Evolutionary conservation across 352 stramenopile genomes (phyloP), one percentile per base, ranked within the genome.

Genomic region (Globisporangium spinosum): DNA sequence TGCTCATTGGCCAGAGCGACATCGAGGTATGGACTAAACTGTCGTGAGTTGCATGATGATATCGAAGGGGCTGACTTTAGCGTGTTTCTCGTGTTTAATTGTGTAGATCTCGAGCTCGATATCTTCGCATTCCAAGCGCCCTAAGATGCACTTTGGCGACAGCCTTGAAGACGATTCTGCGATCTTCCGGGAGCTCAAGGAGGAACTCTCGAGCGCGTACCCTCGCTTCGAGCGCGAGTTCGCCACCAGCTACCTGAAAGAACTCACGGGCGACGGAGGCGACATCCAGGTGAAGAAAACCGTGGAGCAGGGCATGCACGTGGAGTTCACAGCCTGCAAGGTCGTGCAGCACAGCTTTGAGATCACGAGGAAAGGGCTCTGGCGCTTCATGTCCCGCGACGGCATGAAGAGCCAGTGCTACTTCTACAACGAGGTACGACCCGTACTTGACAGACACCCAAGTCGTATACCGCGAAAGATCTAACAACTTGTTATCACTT

Each of bases 321-420:
- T 81, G 43, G 69, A 84, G 25, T 80, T 78, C 9, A 64, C 71
- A 12, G 69, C 76, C 17, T 72, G 64, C 51, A 74, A 73, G 22
- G 65, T 76, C 59, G 35, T 87, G 38, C 75, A 70, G 6, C 82
- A 80, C 32, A 71, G 76, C 54, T 40, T 81, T 2, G 43, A 66
- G 7, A 68, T 73, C 5, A 72, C 75, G 0, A 58, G 56, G 25
- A 73, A 65, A 7, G 77, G 71, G 2, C 69, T 87, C 13, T 85
- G 77, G 73, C 73, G 76, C 9, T 58, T 77, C 22, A 62, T 83
- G 45, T 72, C 72, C n/a, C 58, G 61, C 25, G 75, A 77, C 58
- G 58, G 71, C 2, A 66, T 72, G 6, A 65, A 66, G 20, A 77
- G 70, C 29, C 65, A 75, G 9, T 74, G 66, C 35, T 78, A 77